Evolutionary conservation across 2,329 filamentous ascomycete genomes (phyloP).

Genomic region (Penicillium sp.): DNA sequence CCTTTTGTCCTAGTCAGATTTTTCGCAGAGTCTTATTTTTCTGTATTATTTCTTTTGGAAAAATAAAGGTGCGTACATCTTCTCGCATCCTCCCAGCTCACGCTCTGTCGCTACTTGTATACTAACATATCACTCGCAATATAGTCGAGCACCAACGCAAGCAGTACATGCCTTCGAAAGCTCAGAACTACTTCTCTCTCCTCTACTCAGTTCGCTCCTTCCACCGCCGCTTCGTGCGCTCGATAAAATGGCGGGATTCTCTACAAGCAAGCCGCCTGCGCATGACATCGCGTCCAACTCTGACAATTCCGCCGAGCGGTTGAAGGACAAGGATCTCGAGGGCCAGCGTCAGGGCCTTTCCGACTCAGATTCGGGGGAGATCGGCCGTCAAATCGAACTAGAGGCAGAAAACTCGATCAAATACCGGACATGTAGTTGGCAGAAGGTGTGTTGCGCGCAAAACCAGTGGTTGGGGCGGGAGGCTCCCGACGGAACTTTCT

Average conservation of each 20-base stretch:
- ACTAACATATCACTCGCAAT: background rate
- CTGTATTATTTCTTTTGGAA: constrained; percentile 12
- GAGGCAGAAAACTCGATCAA: constrained; percentile 82
- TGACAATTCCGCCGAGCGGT: constrained; percentile 33
- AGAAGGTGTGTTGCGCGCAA: constrained; percentile 64
- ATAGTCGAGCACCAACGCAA: constrained; percentile 7
- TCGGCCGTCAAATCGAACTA: constrained; percentile 73
- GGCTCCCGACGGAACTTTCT: too few species aligned
- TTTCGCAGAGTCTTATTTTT: constrained; percentile 15
- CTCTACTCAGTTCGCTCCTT: constrained; percentile 36
- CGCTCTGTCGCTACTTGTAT: background rate
- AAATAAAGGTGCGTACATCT: background rate
- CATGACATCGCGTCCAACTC: constrained; percentile 25
- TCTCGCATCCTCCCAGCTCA: background rate
- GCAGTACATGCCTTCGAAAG: constrained; percentile 43
- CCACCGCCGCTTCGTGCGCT: constrained; percentile 42
- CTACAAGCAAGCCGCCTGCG: constrained; percentile 28
- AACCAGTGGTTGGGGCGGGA: constrained; percentile 11
- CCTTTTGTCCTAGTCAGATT: constrained; percentile 6
- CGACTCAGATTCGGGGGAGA: constrained; percentile 49
- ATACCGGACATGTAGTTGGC: constrained; percentile 93
- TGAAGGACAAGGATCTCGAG: constrained; percentile 42
- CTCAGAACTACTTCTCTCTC: constrained; percentile 27
- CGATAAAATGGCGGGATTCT: constrained; percentile 45
- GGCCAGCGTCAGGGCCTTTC: constrained; percentile 35